These are phyloP conservation scores for Tetrahymena thermophila DNA, from an alignment of 73 alveolate genomes.

Conservation along the genomic window DNA sequence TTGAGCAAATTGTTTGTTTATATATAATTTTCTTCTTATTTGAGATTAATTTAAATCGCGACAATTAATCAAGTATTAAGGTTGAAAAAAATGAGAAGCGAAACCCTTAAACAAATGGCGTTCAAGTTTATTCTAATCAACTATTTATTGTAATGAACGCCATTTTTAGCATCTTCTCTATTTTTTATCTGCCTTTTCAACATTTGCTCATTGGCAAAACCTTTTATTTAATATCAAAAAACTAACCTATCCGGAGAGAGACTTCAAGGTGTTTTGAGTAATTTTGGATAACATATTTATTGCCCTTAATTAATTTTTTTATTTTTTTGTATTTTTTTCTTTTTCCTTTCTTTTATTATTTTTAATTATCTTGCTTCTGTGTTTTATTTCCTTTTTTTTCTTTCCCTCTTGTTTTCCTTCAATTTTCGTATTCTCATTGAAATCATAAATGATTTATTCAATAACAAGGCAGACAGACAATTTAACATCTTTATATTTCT, in stretches of 20 bases:
- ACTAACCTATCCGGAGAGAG: conserved; percentile 3
- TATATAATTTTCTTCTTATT: background rate
- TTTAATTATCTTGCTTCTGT: background rate
- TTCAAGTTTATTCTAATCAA: background rate
- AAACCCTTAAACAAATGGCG: background rate
- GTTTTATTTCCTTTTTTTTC: background rate
- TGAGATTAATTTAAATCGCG: background rate
- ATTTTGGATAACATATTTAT: background rate
- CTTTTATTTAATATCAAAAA: background rate
- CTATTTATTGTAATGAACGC: background rate
- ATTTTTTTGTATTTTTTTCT: background rate
- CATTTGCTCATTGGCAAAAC: background rate
- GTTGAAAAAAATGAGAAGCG: background rate
- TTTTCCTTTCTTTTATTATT: background rate
- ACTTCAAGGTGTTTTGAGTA: background rate
- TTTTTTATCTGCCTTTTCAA: background rate
- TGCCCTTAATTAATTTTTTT: background rate
- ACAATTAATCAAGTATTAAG: background rate
- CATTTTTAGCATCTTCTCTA: background rate
- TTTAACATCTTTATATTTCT: background rate
- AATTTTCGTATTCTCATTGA: background rate
- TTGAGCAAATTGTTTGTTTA: background rate
- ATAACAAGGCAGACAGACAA: too few species aligned
- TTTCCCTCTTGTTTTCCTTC: background rate
- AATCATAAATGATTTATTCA: background rate